Percentiles rank a stretch among this genome's conserved stretches.
These are phyloP conservation scores for Saccharomycopsis sp. DNA, from an alignment of 805 yeast genomes.

Conservation along the genomic window DNA sequence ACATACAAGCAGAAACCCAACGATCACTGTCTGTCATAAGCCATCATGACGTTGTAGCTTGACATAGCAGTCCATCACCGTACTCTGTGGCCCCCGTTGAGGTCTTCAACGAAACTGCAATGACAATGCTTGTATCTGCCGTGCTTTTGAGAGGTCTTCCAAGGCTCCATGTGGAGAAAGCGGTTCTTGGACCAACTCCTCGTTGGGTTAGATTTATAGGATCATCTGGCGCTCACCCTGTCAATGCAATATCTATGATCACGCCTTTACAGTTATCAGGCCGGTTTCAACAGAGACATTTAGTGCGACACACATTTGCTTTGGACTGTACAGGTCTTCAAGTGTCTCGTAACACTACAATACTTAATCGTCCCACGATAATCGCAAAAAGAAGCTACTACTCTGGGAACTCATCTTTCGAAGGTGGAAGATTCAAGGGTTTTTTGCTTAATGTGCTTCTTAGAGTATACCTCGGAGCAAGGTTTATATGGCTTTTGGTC, in stretches of 20 bases:
- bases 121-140: neutral
- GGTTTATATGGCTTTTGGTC: conserved; percentile 11
- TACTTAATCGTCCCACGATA: neutral
- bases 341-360: neutral
- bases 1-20: no score
- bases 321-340: neutral
- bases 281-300: neutral
- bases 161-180: neutral
- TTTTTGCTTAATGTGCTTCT: neutral
- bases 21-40: no score
- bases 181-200: neutral
- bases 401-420: neutral
- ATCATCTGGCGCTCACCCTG: neutral
- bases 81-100: no score
- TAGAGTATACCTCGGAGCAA: neutral
- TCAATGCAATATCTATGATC: neutral
- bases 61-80: no score
- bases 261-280: neutral
- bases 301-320: neutral
- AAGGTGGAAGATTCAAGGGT: neutral
- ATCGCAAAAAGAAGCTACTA: neutral
- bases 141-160: neutral
- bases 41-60: no score
- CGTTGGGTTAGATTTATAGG: neutral
- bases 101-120: no score